Conservation (phyloP, 441 rosid species). For the California macrophylla region DNA sequence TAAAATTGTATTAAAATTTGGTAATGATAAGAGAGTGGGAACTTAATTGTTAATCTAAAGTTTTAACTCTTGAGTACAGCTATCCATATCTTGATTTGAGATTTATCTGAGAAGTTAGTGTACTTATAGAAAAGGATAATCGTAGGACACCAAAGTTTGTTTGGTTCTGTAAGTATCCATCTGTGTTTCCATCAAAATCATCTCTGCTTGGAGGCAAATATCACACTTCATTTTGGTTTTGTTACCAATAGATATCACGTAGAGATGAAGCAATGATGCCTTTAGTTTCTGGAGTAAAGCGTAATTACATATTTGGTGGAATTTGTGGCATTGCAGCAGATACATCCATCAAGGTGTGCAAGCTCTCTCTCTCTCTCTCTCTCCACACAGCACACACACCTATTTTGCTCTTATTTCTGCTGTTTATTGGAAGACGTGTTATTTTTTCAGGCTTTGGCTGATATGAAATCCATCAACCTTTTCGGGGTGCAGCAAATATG, state of each 20-base stretch:
- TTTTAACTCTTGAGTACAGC: background rate
- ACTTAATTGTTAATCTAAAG: no score
- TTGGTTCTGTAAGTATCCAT: background rate
- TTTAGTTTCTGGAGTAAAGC: constrained; percentile 58
- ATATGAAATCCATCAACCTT: constrained; percentile 74
- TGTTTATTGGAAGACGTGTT: constrained; percentile 17
- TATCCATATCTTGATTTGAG: background rate
- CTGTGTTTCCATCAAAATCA: background rate
- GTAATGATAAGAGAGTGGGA: no score
- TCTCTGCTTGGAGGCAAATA: constrained; percentile 3
- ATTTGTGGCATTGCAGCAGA: constrained; percentile 74
- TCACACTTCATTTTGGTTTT: constrained; percentile 6
- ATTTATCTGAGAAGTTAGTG: background rate
- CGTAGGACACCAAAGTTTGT: background rate
- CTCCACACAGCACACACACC: background rate
- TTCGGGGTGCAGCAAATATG: constrained; percentile 99
- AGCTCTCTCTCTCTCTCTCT: constrained; percentile 4
- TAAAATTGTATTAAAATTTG: no score
- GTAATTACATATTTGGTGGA: constrained; percentile 91
- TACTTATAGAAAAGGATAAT: background rate
- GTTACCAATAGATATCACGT: constrained; percentile 54
- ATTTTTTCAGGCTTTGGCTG: constrained; percentile 62
- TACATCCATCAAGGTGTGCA: constrained; percentile 77
- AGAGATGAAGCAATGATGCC: constrained; percentile 97
- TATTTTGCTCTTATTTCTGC: constrained; percentile 5